These are phyloP conservation scores for Aaosphaeria arxii DNA, from an alignment of 2,329 filamentous ascomycete species.

Conservation along the genomic window DNA sequence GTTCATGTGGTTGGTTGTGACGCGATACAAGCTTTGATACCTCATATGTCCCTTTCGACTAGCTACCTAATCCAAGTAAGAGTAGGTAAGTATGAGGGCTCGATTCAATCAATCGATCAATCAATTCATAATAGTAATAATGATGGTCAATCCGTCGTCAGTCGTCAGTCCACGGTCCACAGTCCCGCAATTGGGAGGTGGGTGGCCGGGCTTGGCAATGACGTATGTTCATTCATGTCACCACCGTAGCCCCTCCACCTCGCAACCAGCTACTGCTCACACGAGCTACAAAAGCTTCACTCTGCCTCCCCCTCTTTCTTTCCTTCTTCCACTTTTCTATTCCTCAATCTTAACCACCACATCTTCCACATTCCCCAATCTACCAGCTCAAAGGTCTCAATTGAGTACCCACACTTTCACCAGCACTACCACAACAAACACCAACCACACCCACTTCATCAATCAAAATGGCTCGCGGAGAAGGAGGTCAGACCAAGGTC, in stretches of 20 bases:
- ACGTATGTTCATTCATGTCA: too few species aligned
- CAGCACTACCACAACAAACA: slow-evolving; percentile 3
- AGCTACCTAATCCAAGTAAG: too few species aligned
- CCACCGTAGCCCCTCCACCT: neutral
- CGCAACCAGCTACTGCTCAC: slow-evolving; percentile 12
- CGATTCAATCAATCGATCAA: too few species aligned
- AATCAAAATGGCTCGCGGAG: slow-evolving; percentile 35
- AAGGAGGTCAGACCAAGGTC: slow-evolving; percentile 69
- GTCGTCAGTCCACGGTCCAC: too few species aligned
- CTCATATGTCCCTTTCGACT: too few species aligned
- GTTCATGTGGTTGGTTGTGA: too few species aligned
- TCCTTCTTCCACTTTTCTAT: neutral
- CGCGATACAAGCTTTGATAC: too few species aligned
- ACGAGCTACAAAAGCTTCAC: slow-evolving; percentile 32
- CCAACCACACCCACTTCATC: slow-evolving; percentile 1
- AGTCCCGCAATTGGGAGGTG: too few species aligned
- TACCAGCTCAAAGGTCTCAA: neutral
- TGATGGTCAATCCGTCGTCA: too few species aligned
- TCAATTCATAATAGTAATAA: too few species aligned
- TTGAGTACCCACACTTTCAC: neutral
- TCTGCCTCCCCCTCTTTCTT: slow-evolving; percentile 6
- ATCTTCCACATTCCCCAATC: slow-evolving; percentile 3
- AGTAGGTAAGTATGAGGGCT: too few species aligned
- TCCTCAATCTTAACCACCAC: neutral
- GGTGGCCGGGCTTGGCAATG: too few species aligned